phyloP scores from a whole-genome alignment of 73 alveolate genomes.

The Paraurostyla sp. region DNA sequence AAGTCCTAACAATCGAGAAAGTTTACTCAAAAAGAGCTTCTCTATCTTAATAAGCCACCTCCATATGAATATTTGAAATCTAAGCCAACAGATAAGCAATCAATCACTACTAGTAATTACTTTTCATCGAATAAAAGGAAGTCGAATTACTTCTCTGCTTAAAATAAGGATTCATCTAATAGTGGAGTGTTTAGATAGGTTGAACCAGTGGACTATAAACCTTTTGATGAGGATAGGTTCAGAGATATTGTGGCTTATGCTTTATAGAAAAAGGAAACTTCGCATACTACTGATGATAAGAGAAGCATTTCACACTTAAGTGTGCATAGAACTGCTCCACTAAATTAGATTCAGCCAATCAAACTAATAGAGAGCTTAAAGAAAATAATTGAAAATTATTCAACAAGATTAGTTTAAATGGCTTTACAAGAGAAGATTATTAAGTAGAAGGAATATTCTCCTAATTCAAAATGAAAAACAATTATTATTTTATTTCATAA shows the following conservation, averaged over 20 bases:
- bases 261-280: conserved; percentile 33
- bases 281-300: conserved; percentile 51
- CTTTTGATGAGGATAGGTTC: conserved; percentile 57
- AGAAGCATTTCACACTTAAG: conserved; percentile 46
- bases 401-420: conserved; percentile 4
- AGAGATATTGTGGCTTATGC: conserved; percentile 49
- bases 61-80: conserved; percentile 38
- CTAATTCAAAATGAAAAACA: not conserved
- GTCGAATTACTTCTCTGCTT: not conserved
- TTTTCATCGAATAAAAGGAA: not conserved
- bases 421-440: not conserved
- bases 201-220: conserved; percentile 28
- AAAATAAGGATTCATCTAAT: not conserved
- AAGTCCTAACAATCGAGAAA: not conserved
- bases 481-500: too few species aligned
- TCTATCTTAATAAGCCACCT: conserved; percentile 46
- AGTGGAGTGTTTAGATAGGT: conserved; percentile 3
- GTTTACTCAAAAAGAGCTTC: conserved; percentile 22
- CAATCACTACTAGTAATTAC: not conserved
- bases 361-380: not conserved
- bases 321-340: conserved; percentile 51
- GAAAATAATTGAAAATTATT: not conserved
- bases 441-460: not conserved
- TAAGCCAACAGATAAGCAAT: not conserved
- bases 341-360: conserved; percentile 2